These are phyloP conservation scores for Trichoderma sp. DNA, from an alignment of 2,329 filamentous ascomycete genomes.

Conservation along the genomic window DNA sequence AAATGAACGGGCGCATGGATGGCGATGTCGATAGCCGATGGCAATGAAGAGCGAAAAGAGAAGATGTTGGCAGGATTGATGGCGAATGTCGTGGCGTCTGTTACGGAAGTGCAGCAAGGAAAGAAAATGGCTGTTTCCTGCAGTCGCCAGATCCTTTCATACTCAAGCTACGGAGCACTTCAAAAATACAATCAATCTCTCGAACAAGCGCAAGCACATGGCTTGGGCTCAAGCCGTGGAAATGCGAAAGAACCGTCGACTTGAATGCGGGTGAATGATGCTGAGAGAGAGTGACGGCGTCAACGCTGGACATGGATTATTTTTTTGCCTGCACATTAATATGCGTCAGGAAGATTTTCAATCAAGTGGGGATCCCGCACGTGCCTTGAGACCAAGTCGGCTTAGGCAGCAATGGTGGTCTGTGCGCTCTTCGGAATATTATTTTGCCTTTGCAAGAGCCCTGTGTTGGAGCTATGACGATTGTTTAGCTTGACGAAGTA, in stretches of 20 bases:
- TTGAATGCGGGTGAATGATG: neutral
- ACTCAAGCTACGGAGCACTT: slow-evolving; percentile 1
- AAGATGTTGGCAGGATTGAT: neutral
- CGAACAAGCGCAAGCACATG: slow-evolving; percentile 5
- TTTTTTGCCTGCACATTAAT: slow-evolving; percentile 16
- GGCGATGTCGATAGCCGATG: neutral
- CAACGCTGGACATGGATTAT: slow-evolving; percentile 4
- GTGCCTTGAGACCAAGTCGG: slow-evolving; percentile 16
- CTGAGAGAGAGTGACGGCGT: neutral
- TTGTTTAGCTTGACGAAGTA: neutral
- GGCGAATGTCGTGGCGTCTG: neutral
- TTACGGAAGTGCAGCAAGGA: slow-evolving; percentile 6
- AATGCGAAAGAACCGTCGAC: neutral
- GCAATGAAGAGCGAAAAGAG: neutral
- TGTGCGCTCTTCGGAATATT: slow-evolving; percentile 1
- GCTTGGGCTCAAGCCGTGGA: neutral
- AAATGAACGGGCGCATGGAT: slow-evolving; percentile 35
- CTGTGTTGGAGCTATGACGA: neutral
- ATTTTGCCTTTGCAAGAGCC: neutral
- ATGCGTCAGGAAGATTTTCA: slow-evolving; percentile 18
- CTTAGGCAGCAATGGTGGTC: slow-evolving; percentile 6
- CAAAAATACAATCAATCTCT: neutral
- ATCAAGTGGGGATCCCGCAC: slow-evolving; percentile 18
- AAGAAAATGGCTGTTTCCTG: neutral
- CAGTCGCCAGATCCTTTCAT: neutral